Percentiles rank a stretch among this genome's conserved stretches.
These are phyloP conservation scores for Gypsophila paniculata DNA, from an alignment of 179 eudicot species.

Conservation along the genomic window DNA sequence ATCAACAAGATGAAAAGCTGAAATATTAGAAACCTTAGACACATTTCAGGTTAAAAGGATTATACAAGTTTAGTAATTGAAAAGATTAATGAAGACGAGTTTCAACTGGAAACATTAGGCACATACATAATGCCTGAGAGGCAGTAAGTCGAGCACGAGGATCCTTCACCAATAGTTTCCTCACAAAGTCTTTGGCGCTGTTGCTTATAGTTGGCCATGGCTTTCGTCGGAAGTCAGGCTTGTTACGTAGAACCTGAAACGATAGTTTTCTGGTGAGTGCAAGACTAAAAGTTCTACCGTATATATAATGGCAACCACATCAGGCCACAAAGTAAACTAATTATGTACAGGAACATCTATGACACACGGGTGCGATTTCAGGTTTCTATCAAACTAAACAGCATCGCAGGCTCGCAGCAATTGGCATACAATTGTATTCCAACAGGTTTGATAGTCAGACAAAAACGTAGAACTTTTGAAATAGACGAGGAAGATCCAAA, in stretches of 20 bases:
- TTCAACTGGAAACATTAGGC: slow-evolving; percentile 10
- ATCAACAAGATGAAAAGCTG: slow-evolving; percentile 7
- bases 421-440: too few relatives aligned
- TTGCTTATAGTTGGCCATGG: slow-evolving; percentile 89
- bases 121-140: slow-evolving; percentile 94
- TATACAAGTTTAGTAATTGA: not conserved
- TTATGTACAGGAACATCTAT: not conserved
- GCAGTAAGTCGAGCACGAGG: slow-evolving; percentile 94
- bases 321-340: not conserved
- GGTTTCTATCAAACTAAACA: too few relatives aligned
- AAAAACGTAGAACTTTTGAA: not conserved
- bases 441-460: too few relatives aligned
- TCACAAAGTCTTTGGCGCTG: slow-evolving; percentile 87
- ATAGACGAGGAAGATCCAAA: not conserved
- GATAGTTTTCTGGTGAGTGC: not conserved
- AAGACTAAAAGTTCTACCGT: not conserved
- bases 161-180: slow-evolving; percentile 78
- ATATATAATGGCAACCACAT: not conserved
- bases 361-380: too few relatives aligned
- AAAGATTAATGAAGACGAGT: not conserved
- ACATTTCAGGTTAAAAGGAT: not conserved
- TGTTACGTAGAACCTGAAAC: slow-evolving; percentile 78
- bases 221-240: slow-evolving; percentile 93
- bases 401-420: too few relatives aligned
- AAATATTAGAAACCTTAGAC: not conserved